Percentiles rank a stretch among this genome's conserved stretches.
Conservation (phyloP, 2,329 filamentous ascomycete species). For the Verticillium isaacii region DNA sequence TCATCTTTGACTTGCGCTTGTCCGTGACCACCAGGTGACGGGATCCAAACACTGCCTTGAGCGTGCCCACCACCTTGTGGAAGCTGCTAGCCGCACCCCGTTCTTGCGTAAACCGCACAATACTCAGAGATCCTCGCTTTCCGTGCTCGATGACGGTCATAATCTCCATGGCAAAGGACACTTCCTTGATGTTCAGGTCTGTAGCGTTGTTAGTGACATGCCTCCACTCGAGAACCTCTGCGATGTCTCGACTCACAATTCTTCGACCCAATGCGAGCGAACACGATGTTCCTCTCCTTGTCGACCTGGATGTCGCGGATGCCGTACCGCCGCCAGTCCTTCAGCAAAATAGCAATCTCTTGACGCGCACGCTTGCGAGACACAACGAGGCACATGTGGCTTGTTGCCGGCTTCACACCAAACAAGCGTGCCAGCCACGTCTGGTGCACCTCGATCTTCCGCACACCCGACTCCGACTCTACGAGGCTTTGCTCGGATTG, state of each 20-base stretch:
- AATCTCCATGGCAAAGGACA: constrained; percentile 82
- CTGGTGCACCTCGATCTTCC: constrained; percentile 63
- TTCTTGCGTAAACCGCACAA: constrained; percentile 84
- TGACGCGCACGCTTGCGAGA: constrained; percentile 66
- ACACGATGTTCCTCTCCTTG: constrained; percentile 73
- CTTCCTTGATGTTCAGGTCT: constrained; percentile 80
- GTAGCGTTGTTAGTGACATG: constrained; percentile 13
- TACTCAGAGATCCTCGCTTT: constrained; percentile 67
- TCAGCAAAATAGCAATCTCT: constrained; percentile 70
- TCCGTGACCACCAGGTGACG: constrained; percentile 67
- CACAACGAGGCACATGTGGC: constrained; percentile 70
- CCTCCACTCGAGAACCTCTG: neutral
- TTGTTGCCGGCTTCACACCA: constrained; percentile 77
- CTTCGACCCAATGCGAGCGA: constrained; percentile 66
- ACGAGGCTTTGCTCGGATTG: constrained; percentile 21
- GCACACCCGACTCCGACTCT: constrained; percentile 32
- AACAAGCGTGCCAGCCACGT: constrained; percentile 90
- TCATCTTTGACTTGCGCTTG: constrained; percentile 62
- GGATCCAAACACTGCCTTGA: constrained; percentile 63
- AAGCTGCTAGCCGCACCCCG: constrained; percentile 90
- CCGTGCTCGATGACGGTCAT: constrained; percentile 88
- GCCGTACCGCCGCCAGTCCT: constrained; percentile 79
- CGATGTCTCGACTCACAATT: constrained; percentile 61
- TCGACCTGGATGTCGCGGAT: constrained; percentile 75
- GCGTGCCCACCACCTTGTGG: constrained; percentile 72